Base-by-base conservation (phyloP, 371 early-diverging fungal species). In the Lichtheimia corymbifera region DNA sequence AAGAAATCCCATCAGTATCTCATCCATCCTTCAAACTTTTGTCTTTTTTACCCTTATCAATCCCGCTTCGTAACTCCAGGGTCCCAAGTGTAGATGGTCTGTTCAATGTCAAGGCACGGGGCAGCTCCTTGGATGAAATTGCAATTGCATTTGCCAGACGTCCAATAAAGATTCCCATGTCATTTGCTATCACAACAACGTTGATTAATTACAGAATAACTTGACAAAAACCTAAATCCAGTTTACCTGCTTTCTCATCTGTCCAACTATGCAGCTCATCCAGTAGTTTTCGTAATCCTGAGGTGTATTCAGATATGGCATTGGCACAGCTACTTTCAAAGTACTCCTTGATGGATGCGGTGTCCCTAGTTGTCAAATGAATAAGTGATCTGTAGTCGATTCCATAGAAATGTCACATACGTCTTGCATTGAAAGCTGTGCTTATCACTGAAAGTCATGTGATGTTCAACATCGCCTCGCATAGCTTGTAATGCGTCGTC, bases 141-240 rank as follows among this genome's bases (percentile, higher is more conserved):
- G 63, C 71, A 60, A 80, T 72, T 25, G 67, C 61, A 6, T 64
- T 58, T 7, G 77, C 75, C 9, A 80, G 54, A 22, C 77, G 64
- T 11, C 76, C 80, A 17, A 80, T 30, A 35, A 70, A 65, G 3
- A 80, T 66, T 5, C 70, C 58, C 6, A 67, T 11, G 27, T 68
- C 64, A 50, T 71, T 69, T 4, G 63, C 70, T 63, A 54, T 22
- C 20, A 41, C 30, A 30, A 17, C 28, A 15, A 18, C 22, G 11
- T n/a, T 47, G 22, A 47, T 47, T n/a, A 47, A 22, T 47, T 47
- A 9, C 52, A 52, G 15, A 25, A 14, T n/a, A n/a, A 41, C 5
- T 9, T 18, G 6, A 11, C 4, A 2, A 17, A 41, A 40, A 40
- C 24, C 18, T 49, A 13, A 18, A 6, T 53, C 18, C 17, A 35